Percentiles rank a stretch among this genome's conserved stretches.
These are phyloP conservation scores for Rhodotorula taiwanensis DNA, from an alignment of 768 basidiomycete species.

Conservation along the genomic window DNA sequence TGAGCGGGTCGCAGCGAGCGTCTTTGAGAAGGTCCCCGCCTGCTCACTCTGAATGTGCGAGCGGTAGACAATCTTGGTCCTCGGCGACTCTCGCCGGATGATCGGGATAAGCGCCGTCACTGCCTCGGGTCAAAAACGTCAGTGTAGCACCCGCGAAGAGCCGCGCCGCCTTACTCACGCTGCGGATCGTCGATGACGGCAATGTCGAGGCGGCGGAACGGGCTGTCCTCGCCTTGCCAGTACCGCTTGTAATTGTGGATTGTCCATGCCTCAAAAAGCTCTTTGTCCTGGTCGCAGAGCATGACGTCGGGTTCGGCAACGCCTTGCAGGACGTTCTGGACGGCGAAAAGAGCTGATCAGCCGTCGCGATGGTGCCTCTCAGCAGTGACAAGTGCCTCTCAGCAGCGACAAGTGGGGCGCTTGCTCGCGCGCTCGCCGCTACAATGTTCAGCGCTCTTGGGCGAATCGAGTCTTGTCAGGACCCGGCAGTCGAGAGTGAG, in stretches of 20 bases:
- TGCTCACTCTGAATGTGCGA: conserved; percentile 76
- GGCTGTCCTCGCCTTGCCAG: conserved; percentile 74
- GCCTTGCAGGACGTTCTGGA: conserved; percentile 64
- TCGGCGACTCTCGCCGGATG: conserved; percentile 75
- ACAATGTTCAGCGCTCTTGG: too few species aligned
- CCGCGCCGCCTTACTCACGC: conserved; percentile 27
- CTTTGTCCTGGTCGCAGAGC: conserved; percentile 69
- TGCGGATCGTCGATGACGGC: conserved; percentile 67
- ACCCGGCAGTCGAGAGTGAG: background rate
- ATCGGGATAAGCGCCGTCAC: conserved; percentile 87
- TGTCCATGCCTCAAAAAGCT: conserved; percentile 65
- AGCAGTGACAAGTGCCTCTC: too few species aligned
- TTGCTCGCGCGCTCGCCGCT: too few species aligned
- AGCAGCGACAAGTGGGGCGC: background rate
- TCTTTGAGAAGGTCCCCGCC: conserved; percentile 46
- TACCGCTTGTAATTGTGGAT: conserved; percentile 62
- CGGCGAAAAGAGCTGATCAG: background rate
- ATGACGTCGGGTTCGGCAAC: conserved; percentile 72
- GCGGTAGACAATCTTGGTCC: conserved; percentile 81
- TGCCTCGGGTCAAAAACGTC: conserved; percentile 1
- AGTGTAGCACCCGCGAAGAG: background rate
- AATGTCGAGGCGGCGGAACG: conserved; percentile 55
- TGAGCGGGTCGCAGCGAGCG: background rate
- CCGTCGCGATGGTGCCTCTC: too few species aligned
- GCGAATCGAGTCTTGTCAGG: too few species aligned